phyloP scores from a whole-genome alignment of 495 filamentous ascomycete genomes.

The Penicillium silybi region DNA sequence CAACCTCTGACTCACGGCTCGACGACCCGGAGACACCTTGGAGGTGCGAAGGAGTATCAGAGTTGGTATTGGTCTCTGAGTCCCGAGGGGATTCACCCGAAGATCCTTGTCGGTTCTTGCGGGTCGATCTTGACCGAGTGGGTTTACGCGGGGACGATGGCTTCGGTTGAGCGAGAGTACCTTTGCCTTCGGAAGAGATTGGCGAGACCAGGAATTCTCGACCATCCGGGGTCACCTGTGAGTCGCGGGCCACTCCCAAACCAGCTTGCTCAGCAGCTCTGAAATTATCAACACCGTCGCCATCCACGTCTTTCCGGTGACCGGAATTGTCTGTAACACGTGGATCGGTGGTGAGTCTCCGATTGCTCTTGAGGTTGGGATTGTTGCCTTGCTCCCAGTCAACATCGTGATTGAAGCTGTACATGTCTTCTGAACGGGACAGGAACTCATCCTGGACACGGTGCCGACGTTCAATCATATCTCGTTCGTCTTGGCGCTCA shows the following conservation, averaged over 20 bases:
- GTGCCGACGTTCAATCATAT: conserved; percentile 54
- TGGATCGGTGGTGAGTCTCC: conserved; percentile 58
- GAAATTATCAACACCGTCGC: conserved; percentile 69
- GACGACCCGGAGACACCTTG: conserved; percentile 30
- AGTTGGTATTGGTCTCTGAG: conserved; percentile 16
- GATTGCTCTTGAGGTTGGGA: conserved; percentile 56
- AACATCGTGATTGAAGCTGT: conserved; percentile 83
- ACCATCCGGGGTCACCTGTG: conserved; percentile 53
- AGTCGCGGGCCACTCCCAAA: conserved; percentile 60
- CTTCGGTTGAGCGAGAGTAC: conserved; percentile 48
- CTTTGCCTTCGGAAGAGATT: conserved; percentile 58
- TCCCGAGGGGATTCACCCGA: conserved; percentile 48
- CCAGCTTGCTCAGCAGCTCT: conserved; percentile 54
- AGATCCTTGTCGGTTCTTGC: conserved; percentile 34
- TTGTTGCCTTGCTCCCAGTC: conserved; percentile 65
- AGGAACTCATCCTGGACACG: conserved; percentile 60
- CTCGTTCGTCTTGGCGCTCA: conserved; percentile 47
- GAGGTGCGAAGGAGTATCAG: conserved; percentile 7
- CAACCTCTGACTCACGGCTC: conserved; percentile 75
- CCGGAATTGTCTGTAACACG: conserved; percentile 59
- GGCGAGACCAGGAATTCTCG: conserved; percentile 63
- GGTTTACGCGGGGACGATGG: conserved; percentile 21
- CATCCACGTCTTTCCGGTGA: conserved; percentile 73
- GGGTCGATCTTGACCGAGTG: conserved; percentile 14
- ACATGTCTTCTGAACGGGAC: conserved; percentile 55